Conservation (phyloP, 2,329 filamentous ascomycete species). For the Botrytis hyacinthi region DNA sequence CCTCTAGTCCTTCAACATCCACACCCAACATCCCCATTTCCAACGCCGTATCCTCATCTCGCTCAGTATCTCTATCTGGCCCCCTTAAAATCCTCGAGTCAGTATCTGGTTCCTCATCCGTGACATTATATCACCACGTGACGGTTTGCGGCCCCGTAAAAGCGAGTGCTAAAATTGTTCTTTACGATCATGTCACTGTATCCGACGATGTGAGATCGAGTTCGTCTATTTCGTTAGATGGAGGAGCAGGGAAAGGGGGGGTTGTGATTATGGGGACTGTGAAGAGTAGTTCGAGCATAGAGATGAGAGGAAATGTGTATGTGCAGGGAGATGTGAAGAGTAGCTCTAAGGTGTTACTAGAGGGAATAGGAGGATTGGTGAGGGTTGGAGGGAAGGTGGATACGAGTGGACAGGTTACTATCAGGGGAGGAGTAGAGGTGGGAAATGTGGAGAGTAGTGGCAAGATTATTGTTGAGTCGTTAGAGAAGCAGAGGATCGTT, state of each 20-base stretch:
- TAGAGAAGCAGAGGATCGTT: slow-evolving; percentile 19
- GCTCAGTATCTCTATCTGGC: slow-evolving; percentile 24
- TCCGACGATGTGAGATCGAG: slow-evolving; percentile 26
- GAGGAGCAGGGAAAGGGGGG: slow-evolving; percentile 23
- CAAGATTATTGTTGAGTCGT: slow-evolving; percentile 21
- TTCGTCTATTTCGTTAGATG: slow-evolving; percentile 20
- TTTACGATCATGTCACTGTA: slow-evolving; percentile 27
- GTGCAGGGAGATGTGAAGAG: slow-evolving; percentile 26
- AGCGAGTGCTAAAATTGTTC: slow-evolving; percentile 21
- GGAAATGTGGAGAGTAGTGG: slow-evolving; percentile 27
- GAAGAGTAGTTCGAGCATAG: slow-evolving; percentile 23
- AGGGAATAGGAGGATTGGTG: slow-evolving; percentile 14
- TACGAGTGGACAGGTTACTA: neutral
- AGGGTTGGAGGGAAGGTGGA: slow-evolving; percentile 26
- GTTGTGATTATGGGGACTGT: neutral
- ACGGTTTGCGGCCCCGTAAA: slow-evolving; percentile 21
- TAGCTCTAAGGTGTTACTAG: slow-evolving; percentile 23
- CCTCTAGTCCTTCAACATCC: neutral
- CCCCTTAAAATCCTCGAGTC: slow-evolving; percentile 29
- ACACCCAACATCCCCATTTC: slow-evolving; percentile 22
- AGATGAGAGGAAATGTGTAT: slow-evolving; percentile 21
- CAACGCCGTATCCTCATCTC: slow-evolving; percentile 23
- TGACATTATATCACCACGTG: slow-evolving; percentile 19
- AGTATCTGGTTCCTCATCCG: slow-evolving; percentile 22
- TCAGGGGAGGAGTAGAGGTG: slow-evolving; percentile 8